Base-by-base conservation (phyloP, 2,329 filamentous ascomycete species). In the Penicillium oxalicum region DNA sequence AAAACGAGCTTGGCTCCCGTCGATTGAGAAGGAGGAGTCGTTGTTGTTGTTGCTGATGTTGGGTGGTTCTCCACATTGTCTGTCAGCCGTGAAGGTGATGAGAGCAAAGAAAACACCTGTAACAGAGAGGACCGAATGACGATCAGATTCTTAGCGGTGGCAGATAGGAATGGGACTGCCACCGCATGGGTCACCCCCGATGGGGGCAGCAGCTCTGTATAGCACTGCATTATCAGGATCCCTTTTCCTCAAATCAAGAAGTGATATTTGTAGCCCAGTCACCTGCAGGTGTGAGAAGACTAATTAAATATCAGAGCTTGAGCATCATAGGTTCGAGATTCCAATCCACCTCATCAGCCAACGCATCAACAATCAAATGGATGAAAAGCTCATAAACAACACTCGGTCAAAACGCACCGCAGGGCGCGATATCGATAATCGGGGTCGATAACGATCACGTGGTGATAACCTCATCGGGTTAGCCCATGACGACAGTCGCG, bases 141-240 rank as follows among this genome's bases (percentile, higher is more conserved):
- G 58, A 96, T 77, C 58, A 98, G 81, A 68, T 97, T 96, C 69
- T 80, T 86, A 60, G 87, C 82, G 56, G 84, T 79, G 43, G 87
- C 72, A 40, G 86, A 86, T 40, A 86, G 78, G 65, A 98, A 90
- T 33, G 90, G 82, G 36, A 95, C 73, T 51, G 77, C 80, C 63
- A 96, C 74, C 56, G 91, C 88, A 74, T 95, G 87, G 63, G 89
- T 91, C 72, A 97, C 90, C 68, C 91, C 91, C 68, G 91, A 94
- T 47, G 93, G 91, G 75, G 91, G 87, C 69, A 89, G 84, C 69
- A 98, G 79, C 78, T 98, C 93, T 65, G 89, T 91, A 74, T 97
- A 97, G 78, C 89, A 95, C 81, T 97, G 91, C 91, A 97, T 97
- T 51, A 50, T 32, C 40, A 41, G 28, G 33, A 18, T 36, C 32